Conservation (phyloP, 2,329 filamentous ascomycete genomes). For the Alternaria solani region DNA sequence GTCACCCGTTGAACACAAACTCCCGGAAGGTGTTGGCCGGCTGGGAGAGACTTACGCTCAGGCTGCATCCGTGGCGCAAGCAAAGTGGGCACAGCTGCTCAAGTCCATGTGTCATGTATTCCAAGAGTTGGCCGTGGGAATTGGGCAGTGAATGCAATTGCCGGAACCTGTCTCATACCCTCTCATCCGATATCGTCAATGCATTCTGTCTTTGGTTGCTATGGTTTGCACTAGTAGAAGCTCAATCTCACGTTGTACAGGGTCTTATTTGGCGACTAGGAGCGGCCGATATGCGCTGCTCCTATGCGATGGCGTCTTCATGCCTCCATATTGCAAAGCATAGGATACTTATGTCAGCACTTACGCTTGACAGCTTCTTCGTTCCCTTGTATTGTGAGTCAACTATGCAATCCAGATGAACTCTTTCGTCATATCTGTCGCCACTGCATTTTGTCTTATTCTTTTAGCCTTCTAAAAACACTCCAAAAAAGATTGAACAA, state of each 20-base stretch:
- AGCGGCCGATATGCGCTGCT: no score
- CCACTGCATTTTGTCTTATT: neutral
- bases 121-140: neutral
- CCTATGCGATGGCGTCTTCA: no score
- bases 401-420: neutral
- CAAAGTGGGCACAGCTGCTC: neutral
- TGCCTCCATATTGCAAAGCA: neutral
- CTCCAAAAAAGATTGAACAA: no score
- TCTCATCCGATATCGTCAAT: neutral
- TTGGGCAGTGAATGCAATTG: neutral
- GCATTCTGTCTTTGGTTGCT: neutral
- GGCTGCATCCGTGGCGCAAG: neutral
- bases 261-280: neutral
- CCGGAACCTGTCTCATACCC: neutral
- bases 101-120: neutral
- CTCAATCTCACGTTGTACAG: neutral
- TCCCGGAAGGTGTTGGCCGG: neutral
- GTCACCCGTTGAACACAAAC: neutral
- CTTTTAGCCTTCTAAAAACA: no score
- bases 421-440: neutral
- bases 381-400: neutral
- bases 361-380: neutral
- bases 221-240: neutral
- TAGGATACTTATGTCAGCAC: neutral
- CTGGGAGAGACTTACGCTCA: neutral